A percentile compares a stretch with the other conserved stretches of the same genome.
Conservation (phyloP, 805 yeast species). For the Gaillardinia entomophila region DNA sequence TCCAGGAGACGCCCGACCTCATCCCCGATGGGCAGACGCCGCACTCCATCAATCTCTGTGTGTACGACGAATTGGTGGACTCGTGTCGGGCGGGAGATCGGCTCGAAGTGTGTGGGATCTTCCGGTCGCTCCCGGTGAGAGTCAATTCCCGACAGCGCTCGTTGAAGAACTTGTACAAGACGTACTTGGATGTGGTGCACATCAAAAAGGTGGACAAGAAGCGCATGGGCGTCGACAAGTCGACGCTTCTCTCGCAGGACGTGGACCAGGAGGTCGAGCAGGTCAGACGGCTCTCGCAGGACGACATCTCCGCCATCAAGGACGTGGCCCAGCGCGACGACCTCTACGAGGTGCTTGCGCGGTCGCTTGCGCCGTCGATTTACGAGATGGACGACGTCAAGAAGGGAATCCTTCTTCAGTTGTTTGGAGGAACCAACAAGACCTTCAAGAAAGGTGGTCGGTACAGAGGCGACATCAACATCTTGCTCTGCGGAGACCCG, state of each 20-base stretch:
- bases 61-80: conserved; percentile 93
- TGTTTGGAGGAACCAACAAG: conserved; percentile 95
- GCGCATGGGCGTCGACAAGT: conserved; percentile 72
- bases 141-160: conserved; percentile 82
- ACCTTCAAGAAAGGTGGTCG: conserved; percentile 84
- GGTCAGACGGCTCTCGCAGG: conserved; percentile 58
- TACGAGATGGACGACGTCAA: conserved; percentile 96
- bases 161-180: conserved; percentile 78
- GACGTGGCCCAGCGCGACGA: conserved; percentile 65
- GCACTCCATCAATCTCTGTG: conserved; percentile 89
- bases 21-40: conserved; percentile 99
- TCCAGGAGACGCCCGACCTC: conserved; percentile 93
- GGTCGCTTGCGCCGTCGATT: conserved; percentile 95
- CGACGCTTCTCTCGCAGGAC: conserved; percentile 45
- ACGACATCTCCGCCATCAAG: conserved; percentile 61
- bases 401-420: conserved; percentile 86
- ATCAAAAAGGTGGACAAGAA: conserved; percentile 79
- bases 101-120: conserved; percentile 91
- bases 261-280: conserved; percentile 75
- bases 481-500: conserved; percentile 94
- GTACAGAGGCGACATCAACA: conserved; percentile 92
- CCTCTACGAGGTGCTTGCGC: conserved; percentile 75
- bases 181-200: conserved; percentile 92
- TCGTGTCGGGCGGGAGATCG: conserved; percentile 95
- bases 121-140: conserved; percentile 87